Base-by-base conservation (phyloP, 306 rosid species). In the Echinosophora koreensis region DNA sequence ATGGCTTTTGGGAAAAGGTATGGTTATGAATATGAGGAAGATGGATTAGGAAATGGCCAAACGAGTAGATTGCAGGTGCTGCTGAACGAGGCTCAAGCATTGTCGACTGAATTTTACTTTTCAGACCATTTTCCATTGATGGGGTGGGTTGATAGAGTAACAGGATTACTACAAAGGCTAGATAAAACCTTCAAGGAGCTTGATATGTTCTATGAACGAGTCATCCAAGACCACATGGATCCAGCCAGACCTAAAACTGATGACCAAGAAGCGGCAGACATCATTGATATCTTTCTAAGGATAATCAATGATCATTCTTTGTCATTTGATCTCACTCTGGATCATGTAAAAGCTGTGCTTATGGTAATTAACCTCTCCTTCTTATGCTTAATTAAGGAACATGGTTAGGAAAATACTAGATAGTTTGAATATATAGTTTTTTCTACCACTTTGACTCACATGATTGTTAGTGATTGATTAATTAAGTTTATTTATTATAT, bases 71-170 rank as follows among this genome's bases (percentile, higher is more conserved):
- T 87, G 76, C 83, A 83, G 22, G 77, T 73, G 10, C 6, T 88
- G 65, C 68, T 91, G 1, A 75, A 49, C 15, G 94, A 84, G 39
- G 82, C 71, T 1, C 69, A 79, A 41, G 80, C 79, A 5, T 6
- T 79, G 77, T 4, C 84, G 1, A 38, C 72, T 12, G 86, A 75
- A 10, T 79, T 82, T 66, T 76, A 47, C 6, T 82, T 85, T 13
- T 72, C 77, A 4, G 90, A 91, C 14, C 70, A 52, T 71, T 61
- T 89, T 39, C 87, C 85, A 5, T 42, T 80, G 10, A 5, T 89
- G 66, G 88, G 88, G 2, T 87, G 90, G 90, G 30, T 86, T 41
- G 97, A 91, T 67, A 63, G 84, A 60, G 5, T 87, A 0, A 78
- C 46, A 15, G 90, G 92, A 7, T 14, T 4, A 1, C n/a, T 67